Evolutionary conservation across 73 alveolate genomes (phyloP), one percentile per base, ranked within the genome.

Genomic region (Paramecium sexaurelia): DNA sequence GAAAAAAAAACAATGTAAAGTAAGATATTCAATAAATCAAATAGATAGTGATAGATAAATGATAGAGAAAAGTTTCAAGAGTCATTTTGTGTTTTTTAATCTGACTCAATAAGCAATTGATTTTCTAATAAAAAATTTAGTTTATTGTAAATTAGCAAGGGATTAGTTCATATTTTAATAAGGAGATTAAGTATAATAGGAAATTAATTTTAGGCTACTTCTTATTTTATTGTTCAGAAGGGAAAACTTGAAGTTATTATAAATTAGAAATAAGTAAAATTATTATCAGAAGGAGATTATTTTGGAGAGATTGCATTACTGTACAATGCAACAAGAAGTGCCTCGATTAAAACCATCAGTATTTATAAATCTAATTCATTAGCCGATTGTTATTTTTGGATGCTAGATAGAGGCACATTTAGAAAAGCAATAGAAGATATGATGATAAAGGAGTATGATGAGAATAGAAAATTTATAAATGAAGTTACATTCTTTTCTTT

Each of bases 291-390:
- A 24, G 99, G 99, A 5, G 99, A 97, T 26, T 97, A 97, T 7
- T 97, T 98, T 68, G 99, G 99, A 47, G 99, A 98, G 92, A 96
- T 97, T 24, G 99, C 99, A 7, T 94, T 98, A 55, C 95, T 98
- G 66, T 98, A 98, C 92, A 96, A 97, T 92, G 97, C 98, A 1
- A 97, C 99, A 11, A 92, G 99, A 94, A 98, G 99, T 47, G 99
- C 99, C 0, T 93, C 99, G 27, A 97, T 98, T 37, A 96, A 85
- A 83, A 96, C 99, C 9, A 61, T 29, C 7, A 61, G 83, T 51
- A 51, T n/a, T 17, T n/a, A 51, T 2, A 51, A 17, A 5, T 51
- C 1, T 85, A 22, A 32, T 17, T 6, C 92, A 93, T 71, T 91
- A 55, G 92, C 96, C 20, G 98, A 97, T 83, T 96, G 98, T 55